A percentile compares a stretch with the other conserved stretches of the same genome.
These are phyloP conservation scores for Trichoderma erinaceum DNA, from an alignment of 495 filamentous ascomycete genomes.

Conservation along the genomic window DNA sequence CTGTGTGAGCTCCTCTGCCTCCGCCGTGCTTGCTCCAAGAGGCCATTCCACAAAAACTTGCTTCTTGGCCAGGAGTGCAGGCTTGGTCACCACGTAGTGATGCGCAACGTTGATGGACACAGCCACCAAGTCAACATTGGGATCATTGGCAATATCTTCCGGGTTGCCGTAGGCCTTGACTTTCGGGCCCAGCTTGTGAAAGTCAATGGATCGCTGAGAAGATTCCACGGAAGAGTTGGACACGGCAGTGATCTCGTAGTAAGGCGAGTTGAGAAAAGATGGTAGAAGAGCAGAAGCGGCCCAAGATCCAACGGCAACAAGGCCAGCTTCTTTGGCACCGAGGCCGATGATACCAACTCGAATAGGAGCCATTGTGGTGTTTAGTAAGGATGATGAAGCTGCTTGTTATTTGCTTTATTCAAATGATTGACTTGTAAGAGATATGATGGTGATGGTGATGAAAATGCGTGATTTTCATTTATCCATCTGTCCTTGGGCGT, in stretches of 20 bases:
- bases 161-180: conserved; percentile 41
- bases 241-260: conserved; percentile 45
- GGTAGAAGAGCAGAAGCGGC: conserved; percentile 41
- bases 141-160: conserved; percentile 42
- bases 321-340: conserved; percentile 21
- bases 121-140: conserved; percentile 48
- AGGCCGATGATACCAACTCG: conserved; percentile 44
- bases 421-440: no score
- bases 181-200: conserved; percentile 32
- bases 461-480: neutral
- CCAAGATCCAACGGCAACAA: conserved; percentile 33
- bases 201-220: conserved; percentile 37
- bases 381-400: neutral
- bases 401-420: no score
- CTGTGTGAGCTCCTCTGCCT: conserved; percentile 32
- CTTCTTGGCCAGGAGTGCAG: conserved; percentile 42
- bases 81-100: conserved; percentile 41
- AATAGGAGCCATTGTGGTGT: conserved; percentile 23
- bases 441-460: neutral
- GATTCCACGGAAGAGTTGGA: conserved; percentile 40
- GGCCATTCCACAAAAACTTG: conserved; percentile 52
- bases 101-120: conserved; percentile 36
- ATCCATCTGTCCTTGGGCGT: neutral
- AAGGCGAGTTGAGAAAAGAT: conserved; percentile 27
- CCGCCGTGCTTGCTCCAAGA: conserved; percentile 21